Conservation (phyloP, 139 green algal species). For the Trebouxia sp. region DNA sequence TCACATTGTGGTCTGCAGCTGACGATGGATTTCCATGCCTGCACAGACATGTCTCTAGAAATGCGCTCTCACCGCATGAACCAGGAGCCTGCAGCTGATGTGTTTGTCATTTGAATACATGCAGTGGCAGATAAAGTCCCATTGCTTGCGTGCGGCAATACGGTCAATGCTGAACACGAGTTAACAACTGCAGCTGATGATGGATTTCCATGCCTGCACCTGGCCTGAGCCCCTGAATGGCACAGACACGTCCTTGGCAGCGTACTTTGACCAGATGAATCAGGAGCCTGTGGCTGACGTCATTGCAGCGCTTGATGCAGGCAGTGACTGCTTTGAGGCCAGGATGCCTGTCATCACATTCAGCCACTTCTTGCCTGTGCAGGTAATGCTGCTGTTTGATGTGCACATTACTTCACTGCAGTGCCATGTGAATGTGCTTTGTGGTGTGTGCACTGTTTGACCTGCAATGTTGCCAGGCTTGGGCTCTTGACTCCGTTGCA, state of each 20-base stretch:
- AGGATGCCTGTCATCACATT: constrained; percentile 53
- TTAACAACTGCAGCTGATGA: constrained; percentile 44
- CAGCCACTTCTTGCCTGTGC: constrained; percentile 59
- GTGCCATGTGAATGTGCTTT: too few relatives aligned
- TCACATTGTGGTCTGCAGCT: too few relatives aligned
- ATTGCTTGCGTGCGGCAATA: too few relatives aligned
- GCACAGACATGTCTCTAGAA: too few relatives aligned
- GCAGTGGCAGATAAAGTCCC: too few relatives aligned
- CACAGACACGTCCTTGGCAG: constrained; percentile 37
- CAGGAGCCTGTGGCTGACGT: constrained; percentile 38
- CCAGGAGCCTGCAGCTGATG: too few relatives aligned
- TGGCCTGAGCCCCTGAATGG: constrained; percentile 36
- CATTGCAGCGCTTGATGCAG: constrained; percentile 9
- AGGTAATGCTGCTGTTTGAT: constrained; percentile 33
- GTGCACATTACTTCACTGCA: constrained; percentile 11
- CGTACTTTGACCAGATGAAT: constrained; percentile 60
- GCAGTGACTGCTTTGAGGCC: not conserved
- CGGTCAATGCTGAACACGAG: not conserved
- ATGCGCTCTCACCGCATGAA: too few relatives aligned
- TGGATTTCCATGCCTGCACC: constrained; percentile 55
- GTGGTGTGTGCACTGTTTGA: too few relatives aligned
- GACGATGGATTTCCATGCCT: too few relatives aligned
- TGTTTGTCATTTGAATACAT: too few relatives aligned
- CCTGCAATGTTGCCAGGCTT: too few relatives aligned
- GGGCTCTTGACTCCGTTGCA: too few relatives aligned